These are phyloP conservation scores for Mycena vitilis DNA, from an alignment of 768 basidiomycete species.

Conservation along the genomic window DNA sequence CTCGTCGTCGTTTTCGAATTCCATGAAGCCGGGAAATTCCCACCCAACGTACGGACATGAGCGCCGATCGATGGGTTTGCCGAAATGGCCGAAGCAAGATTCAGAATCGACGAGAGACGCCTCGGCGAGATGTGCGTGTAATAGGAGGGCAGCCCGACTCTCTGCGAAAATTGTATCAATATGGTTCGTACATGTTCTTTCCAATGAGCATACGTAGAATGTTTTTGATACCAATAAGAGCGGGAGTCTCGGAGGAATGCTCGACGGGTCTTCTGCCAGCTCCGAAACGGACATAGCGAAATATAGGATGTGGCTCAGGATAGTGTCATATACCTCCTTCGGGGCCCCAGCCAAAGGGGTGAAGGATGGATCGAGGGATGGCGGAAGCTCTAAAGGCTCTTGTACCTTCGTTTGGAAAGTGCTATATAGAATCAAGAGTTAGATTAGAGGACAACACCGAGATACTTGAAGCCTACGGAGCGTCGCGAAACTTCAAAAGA, in stretches of 20 bases:
- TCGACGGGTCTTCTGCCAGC: background rate
- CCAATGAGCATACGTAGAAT: background rate
- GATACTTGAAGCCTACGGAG: background rate
- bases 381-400: background rate
- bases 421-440: background rate
- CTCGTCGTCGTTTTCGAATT: background rate
- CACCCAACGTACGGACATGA: background rate
- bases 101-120: background rate
- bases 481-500: background rate
- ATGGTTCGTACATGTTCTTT: background rate
- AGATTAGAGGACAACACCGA: background rate
- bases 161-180: background rate
- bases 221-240: conserved; percentile 11
- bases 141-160: conserved; percentile 15
- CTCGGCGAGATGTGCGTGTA: background rate
- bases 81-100: background rate
- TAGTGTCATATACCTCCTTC: background rate
- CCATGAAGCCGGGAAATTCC: background rate
- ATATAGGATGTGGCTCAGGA: conserved; percentile 18
- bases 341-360: conserved; percentile 7
- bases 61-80: background rate
- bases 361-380: conserved; percentile 14
- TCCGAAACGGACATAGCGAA: conserved; percentile 21
- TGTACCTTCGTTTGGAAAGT: background rate
- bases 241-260: background rate